phyloP scores from a whole-genome alignment of 306 rosid genomes.

The Echinosophora koreensis region DNA sequence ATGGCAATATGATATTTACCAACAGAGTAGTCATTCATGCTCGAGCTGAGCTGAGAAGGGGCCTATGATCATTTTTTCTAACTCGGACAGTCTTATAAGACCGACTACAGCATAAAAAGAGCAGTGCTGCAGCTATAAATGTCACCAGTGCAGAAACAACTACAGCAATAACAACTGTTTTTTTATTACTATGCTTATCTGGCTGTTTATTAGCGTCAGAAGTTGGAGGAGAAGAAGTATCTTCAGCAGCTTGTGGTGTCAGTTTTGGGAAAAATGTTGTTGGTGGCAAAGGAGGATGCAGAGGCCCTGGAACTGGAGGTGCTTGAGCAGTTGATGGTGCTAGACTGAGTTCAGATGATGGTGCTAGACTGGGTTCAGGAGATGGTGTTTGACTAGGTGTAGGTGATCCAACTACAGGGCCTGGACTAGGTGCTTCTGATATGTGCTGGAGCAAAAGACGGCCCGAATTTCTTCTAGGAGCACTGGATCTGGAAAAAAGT shows the following conservation, averaged over 20 bases:
- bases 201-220: conserved; percentile 39
- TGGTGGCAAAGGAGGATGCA: conserved; percentile 25
- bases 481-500: conserved; percentile 48
- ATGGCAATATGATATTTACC: conserved; percentile 56
- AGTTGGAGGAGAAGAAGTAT: conserved; percentile 47
- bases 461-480: conserved; percentile 61
- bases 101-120: conserved; percentile 66
- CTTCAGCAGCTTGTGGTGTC: conserved; percentile 43
- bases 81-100: conserved; percentile 44
- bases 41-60: conserved; percentile 82
- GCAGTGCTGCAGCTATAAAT: conserved; percentile 64
- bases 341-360: conserved; percentile 34
- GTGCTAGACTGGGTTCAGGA: conserved; percentile 42
- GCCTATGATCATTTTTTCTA: conserved; percentile 83
- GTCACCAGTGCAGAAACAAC: conserved; percentile 77
- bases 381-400: conserved; percentile 38
- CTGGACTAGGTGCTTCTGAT: conserved; percentile 54
- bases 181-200: conserved; percentile 42
- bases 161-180: conserved; percentile 64
- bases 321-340: conserved; percentile 31
- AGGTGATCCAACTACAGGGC: conserved; percentile 50
- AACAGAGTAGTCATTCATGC: conserved; percentile 72
- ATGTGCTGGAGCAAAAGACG: conserved; percentile 55
- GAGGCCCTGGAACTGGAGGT: conserved; percentile 32
- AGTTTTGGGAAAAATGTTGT: conserved; percentile 39